Conservation (phyloP, 1,139 yeast species). For the Blastobotrys apis region DNA sequence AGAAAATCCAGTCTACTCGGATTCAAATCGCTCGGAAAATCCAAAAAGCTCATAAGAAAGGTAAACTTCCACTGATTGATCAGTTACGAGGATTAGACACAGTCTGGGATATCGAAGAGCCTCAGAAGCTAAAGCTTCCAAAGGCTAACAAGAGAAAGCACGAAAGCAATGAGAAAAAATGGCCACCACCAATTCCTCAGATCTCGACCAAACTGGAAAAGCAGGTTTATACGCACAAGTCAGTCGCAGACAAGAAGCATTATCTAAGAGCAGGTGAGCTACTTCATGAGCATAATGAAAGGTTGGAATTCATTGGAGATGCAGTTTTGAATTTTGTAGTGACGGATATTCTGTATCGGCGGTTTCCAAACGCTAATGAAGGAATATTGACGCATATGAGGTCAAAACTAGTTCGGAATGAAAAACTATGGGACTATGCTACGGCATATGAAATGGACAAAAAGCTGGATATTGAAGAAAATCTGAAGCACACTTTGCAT, state of each 20-base stretch:
- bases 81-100: constrained; percentile 3
- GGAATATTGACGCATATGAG: constrained; percentile 76
- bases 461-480: constrained; percentile 41
- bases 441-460: constrained; percentile 64
- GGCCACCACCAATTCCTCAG: constrained; percentile 67
- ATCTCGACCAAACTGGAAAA: constrained; percentile 60
- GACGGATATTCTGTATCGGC: constrained; percentile 60
- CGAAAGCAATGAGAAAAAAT: constrained; percentile 11
- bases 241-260: constrained; percentile 53
- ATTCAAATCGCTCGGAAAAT: constrained; percentile 57
- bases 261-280: constrained; percentile 55
- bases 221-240: constrained; percentile 79
- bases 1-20: constrained; percentile 49
- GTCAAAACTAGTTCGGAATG: constrained; percentile 68
- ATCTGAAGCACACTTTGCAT: constrained; percentile 40
- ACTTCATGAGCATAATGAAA: constrained; percentile 70
- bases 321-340: constrained; percentile 72
- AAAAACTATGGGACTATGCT: constrained; percentile 67
- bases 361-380: constrained; percentile 70
- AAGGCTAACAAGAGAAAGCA: neutral
- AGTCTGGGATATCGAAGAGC: neutral
- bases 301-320: constrained; percentile 92
- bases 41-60: constrained; percentile 49
- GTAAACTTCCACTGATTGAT: constrained; percentile 48
- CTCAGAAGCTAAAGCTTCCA: constrained; percentile 1